Evolutionary conservation across 2,329 filamentous ascomycete genomes (phyloP).

Genomic region (Fusarium pininemorale): DNA sequence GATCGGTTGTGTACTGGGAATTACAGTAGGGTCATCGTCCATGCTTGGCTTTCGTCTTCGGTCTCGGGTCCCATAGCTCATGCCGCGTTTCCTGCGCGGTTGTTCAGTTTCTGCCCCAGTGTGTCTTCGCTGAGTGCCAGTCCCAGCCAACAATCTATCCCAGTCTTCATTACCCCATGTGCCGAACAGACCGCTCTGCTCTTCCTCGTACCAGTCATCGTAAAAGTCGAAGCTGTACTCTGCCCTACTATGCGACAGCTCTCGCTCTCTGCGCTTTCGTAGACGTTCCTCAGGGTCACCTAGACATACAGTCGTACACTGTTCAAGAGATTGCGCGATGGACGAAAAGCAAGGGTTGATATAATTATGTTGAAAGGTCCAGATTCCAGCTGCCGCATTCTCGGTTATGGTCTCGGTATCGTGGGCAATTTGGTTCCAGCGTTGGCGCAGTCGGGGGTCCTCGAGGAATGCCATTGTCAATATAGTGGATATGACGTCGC

Average conservation of each 20-base stretch:
- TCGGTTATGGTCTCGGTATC: slow-evolving; percentile 92
- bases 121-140: slow-evolving; percentile 58
- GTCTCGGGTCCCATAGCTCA: slow-evolving; percentile 86
- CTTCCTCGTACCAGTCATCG: slow-evolving; percentile 88
- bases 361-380: slow-evolving; percentile 87
- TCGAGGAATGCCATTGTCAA: slow-evolving; percentile 68
- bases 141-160: slow-evolving; percentile 81
- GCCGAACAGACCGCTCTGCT: slow-evolving; percentile 66
- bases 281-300: slow-evolving; percentile 79
- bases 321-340: slow-evolving; percentile 72
- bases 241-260: slow-evolving; percentile 67
- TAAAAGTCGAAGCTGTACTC: slow-evolving; percentile 97
- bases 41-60: slow-evolving; percentile 57
- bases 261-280: slow-evolving; percentile 73
- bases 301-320: slow-evolving; percentile 76
- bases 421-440: slow-evolving; percentile 90
- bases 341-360: slow-evolving; percentile 81
- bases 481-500: slow-evolving; percentile 43
- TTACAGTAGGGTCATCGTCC: slow-evolving; percentile 84
- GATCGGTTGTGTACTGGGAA: slow-evolving; percentile 84
- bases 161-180: slow-evolving; percentile 85
- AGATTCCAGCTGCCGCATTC: slow-evolving; percentile 89
- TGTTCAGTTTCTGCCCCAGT: slow-evolving; percentile 59
- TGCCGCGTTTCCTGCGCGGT: slow-evolving; percentile 77
- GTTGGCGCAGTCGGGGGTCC: slow-evolving; percentile 90